Conservation (phyloP, 495 filamentous ascomycete species). For the Lophiotrema nucula region DNA sequence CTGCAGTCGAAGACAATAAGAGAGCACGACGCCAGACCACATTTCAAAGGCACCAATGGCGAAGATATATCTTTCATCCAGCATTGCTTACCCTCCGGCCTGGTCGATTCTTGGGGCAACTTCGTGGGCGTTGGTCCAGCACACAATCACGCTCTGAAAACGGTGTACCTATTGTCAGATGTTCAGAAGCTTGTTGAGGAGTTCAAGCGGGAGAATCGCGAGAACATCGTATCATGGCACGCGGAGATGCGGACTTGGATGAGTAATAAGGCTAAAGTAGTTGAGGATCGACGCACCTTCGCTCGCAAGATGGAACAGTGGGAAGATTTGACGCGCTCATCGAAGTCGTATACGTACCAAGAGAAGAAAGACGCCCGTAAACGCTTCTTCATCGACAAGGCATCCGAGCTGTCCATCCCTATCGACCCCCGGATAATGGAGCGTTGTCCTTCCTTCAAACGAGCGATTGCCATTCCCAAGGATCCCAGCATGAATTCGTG, state of each 20-base stretch:
- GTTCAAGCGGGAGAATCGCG: conserved; percentile 7
- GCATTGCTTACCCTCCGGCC: conserved; percentile 29
- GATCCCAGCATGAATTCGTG: conserved; percentile 26
- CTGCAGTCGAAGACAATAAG: conserved; percentile 33
- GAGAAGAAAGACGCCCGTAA: conserved; percentile 29
- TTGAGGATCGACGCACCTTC: conserved; percentile 21
- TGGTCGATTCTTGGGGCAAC: conserved; percentile 33
- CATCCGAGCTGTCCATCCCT: conserved; percentile 24
- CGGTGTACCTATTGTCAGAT: conserved; percentile 25
- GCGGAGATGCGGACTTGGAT: conserved; percentile 24
- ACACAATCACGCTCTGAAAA: conserved; percentile 8
- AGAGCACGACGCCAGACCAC: conserved; percentile 11
- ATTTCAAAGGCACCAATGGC: conserved; percentile 9
- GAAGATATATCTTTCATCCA: conserved; percentile 23
- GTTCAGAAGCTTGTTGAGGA: conserved; percentile 16
- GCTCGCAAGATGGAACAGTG: conserved; percentile 28
- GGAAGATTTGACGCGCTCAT: conserved; percentile 15
- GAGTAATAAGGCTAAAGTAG: conserved; percentile 5
- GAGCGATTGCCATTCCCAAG: conserved; percentile 31
- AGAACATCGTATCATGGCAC: conserved; percentile 9
- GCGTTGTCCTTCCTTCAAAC: conserved; percentile 18
- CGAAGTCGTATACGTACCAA: conserved; percentile 8
- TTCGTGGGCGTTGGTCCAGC: conserved; percentile 27
- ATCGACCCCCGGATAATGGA: conserved; percentile 13
- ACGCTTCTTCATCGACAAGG: conserved; percentile 19